Evolutionary conservation across 805 yeast species (phyloP).

Genomic region (Nakazawaea populi): DNA sequence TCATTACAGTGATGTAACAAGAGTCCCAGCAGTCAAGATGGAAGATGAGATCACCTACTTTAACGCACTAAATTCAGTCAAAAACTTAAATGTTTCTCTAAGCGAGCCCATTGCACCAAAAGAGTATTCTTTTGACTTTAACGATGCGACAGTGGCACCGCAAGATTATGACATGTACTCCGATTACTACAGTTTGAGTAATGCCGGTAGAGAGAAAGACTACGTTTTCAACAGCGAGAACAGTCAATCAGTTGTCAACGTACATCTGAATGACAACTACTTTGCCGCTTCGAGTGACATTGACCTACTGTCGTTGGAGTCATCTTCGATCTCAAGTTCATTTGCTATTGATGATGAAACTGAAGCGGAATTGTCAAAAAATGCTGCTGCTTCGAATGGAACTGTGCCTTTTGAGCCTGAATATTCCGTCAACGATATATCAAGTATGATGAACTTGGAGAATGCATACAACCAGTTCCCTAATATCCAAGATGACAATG

Average conservation of each 20-base stretch:
- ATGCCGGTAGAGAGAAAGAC: not conserved
- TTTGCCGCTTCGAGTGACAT: not conserved
- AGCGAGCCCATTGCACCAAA: not conserved
- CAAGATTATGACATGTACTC: conserved; percentile 3
- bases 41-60: conserved; percentile 4
- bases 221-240: not conserved
- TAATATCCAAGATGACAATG: conserved; percentile 2
- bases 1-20: not conserved
- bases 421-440: not conserved
- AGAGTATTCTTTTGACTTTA: not conserved
- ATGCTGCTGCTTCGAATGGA: not conserved
- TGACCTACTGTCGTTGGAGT: not conserved
- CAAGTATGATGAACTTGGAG: not conserved
- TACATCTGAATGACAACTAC: conserved; percentile 4
- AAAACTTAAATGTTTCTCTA: not conserved
- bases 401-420: not conserved
- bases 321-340: not conserved
- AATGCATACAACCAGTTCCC: conserved; percentile 8
- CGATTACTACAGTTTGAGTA: not conserved
- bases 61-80: conserved; percentile 1
- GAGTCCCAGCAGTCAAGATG: not conserved
- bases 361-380: not conserved
- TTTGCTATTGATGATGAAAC: not conserved
- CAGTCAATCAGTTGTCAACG: not conserved
- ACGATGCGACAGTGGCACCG: not conserved